phyloP scores from a whole-genome alignment of 164 flowering plant genomes.

The Warburgia ugandensis region DNA sequence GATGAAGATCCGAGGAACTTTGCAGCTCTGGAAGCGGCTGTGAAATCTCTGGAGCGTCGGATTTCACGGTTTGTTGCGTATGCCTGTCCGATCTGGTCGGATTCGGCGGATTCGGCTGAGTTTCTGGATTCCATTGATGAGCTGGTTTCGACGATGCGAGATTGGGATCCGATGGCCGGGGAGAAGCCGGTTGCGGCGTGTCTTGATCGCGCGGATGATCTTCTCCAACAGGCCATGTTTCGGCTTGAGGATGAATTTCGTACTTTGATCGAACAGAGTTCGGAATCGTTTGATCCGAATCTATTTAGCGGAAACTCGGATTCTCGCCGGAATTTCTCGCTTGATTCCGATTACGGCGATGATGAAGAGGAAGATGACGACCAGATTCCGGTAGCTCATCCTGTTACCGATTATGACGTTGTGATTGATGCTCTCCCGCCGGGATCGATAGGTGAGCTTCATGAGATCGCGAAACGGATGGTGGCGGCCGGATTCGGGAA shows the following conservation, averaged over 20 bases:
- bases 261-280: conserved; percentile 43
- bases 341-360: conserved; percentile 37
- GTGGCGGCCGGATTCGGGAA: conserved; percentile 65
- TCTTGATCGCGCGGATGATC: conserved; percentile 63
- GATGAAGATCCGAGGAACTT: conserved; percentile 24
- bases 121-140: conserved; percentile 76
- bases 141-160: conserved; percentile 36
- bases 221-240: conserved; percentile 72
- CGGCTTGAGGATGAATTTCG: conserved; percentile 77
- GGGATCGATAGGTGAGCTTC: conserved; percentile 55
- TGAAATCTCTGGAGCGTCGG: conserved; percentile 54
- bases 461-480: conserved; percentile 89
- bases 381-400: conserved; percentile 61
- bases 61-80: conserved; percentile 48
- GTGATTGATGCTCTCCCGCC: conserved; percentile 82
- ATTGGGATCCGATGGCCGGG: conserved; percentile 42
- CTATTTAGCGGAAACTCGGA: too few relatives aligned
- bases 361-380: conserved; percentile 29
- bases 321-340: conserved; percentile 7
- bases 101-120: conserved; percentile 53
- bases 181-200: conserved; percentile 49
- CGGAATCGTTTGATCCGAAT: conserved; percentile 24
- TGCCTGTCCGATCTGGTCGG: conserved; percentile 71
- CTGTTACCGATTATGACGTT: conserved; percentile 56
- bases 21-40: conserved; percentile 34